Base-by-base conservation (phyloP, 345 rosid genomes). In the Lagerstroemia speciosa region DNA sequence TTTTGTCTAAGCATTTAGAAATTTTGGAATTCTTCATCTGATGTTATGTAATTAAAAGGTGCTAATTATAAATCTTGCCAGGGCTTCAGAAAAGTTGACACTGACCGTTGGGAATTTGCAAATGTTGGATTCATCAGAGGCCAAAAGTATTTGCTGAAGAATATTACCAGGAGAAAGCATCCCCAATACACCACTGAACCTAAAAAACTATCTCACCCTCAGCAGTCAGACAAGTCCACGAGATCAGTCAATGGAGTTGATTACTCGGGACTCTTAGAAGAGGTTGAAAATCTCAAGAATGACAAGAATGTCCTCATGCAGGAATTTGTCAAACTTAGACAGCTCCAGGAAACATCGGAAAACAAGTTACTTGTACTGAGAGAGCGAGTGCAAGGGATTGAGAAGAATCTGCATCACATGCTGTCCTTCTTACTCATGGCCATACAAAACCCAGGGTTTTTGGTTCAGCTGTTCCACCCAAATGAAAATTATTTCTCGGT, bases 321-420 rank as follows among this genome's bases (percentile, higher is more conserved):
- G 76, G 97, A 94, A 73, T 69, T 91, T 65, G 84, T 78, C 61
- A 91, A 89, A 58, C 89, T 89, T 26, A 85, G 84, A 74, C 86
- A 91, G 71, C 74, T 71, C 72, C 96, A 94, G 76, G 93, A 91
- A 81, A 79, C 69, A 57, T 80, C 95, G 0, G 90, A 88, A 22
- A 84, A 81, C 29, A 94, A 86, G 64, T 67, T 94, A 82, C 69
- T 83, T 50, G 77, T 78, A 40, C 73, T 89, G 77, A 77, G 89
- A 78, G 95, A 91, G 38, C 79, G 85, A 20, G 72, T 94, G 69
- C 91, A 89, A 69, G 95, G 96, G 65, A 89, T 91, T 91, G 99
- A 94, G 82, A 87, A 84, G 78, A 88, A 85, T 74, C 97, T 89
- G 69, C 95, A 91, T 71, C 93, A 89, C 86, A 81, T 94, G 99